Percentiles rank a stretch among this genome's conserved stretches.
These are phyloP conservation scores for Neonectria coccinea DNA, from an alignment of 2,329 filamentous ascomycete genomes.

Conservation along the genomic window DNA sequence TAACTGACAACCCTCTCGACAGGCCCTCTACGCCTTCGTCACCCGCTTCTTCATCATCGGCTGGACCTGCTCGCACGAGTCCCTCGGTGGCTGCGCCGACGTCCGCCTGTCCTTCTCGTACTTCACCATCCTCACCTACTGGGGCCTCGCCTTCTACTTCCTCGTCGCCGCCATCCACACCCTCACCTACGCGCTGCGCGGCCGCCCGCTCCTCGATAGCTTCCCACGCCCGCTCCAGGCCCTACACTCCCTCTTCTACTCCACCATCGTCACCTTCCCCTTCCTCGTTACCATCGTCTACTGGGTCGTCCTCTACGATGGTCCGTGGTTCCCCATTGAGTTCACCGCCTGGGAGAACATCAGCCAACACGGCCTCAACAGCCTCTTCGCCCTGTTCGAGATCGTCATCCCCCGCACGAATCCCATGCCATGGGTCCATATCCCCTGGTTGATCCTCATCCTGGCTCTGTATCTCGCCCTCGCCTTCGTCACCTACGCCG, in stretches of 20 bases:
- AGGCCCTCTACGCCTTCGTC: constrained; percentile 76
- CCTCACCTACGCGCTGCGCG: constrained; percentile 69
- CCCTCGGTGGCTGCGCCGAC: constrained; percentile 55
- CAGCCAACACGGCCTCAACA: constrained; percentile 81
- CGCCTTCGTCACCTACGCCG: constrained; percentile 78
- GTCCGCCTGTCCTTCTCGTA: constrained; percentile 76
- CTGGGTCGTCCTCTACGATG: constrained; percentile 71
- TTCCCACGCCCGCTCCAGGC: constrained; percentile 72
- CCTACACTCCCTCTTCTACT: constrained; percentile 74
- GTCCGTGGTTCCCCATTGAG: constrained; percentile 61
- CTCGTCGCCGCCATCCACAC: constrained; percentile 76
- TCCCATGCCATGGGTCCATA: constrained; percentile 70
- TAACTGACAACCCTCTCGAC: constrained; percentile 10
- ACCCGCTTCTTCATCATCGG: constrained; percentile 77
- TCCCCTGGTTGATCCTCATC: constrained; percentile 76
- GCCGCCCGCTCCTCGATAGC: constrained; percentile 66
- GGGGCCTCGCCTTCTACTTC: constrained; percentile 86
- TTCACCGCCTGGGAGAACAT: constrained; percentile 74
- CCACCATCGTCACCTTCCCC: constrained; percentile 71
- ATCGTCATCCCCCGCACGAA: constrained; percentile 75
- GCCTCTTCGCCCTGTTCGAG: constrained; percentile 79
- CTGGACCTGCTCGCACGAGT: constrained; percentile 68
- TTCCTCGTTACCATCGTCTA: constrained; percentile 78
- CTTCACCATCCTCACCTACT: constrained; percentile 86
- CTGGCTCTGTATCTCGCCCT: constrained; percentile 78